Conservation (phyloP, 2,329 filamentous ascomycete genomes). For the Fusarium floridanum region DNA sequence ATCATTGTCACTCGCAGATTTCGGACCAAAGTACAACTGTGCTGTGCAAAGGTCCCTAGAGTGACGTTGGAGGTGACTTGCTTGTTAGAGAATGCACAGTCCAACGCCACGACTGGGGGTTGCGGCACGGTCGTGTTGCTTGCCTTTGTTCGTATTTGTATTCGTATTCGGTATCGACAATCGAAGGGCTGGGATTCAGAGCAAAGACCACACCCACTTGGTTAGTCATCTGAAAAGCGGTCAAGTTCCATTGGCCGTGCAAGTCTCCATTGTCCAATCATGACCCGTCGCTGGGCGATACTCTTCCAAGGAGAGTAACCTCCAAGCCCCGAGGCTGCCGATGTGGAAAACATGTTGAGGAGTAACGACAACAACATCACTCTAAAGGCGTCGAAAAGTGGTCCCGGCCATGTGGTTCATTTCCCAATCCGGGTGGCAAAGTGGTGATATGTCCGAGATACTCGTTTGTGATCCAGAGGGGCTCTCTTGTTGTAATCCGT, state of each 20-base stretch:
- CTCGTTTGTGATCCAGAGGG: background rate
- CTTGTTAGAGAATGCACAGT: background rate
- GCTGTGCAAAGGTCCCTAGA: background rate
- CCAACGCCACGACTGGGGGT: conserved; percentile 1
- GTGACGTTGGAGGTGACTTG: background rate
- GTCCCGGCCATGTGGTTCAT: background rate
- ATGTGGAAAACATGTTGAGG: conserved; percentile 10
- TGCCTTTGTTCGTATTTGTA: conserved; percentile 43
- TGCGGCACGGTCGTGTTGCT: background rate
- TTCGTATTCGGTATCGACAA: conserved; percentile 37
- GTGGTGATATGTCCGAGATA: background rate
- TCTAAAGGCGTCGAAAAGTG: background rate
- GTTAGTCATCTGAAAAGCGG: conserved; percentile 40
- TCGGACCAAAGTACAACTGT: background rate
- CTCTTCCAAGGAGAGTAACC: background rate
- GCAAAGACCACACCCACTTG: conserved; percentile 7
- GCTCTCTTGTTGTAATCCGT: background rate
- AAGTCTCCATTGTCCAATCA: conserved; percentile 25
- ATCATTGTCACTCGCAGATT: background rate
- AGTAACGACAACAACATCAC: background rate
- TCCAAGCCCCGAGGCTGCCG: background rate
- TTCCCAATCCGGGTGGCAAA: background rate
- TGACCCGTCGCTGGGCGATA: background rate
- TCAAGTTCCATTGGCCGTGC: conserved; percentile 30
- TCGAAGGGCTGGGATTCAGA: background rate